A percentile compares a stretch with the other conserved stretches of the same genome.
Conservation (phyloP, 257 asterid genomes). For the Hygrophila difformis region DNA sequence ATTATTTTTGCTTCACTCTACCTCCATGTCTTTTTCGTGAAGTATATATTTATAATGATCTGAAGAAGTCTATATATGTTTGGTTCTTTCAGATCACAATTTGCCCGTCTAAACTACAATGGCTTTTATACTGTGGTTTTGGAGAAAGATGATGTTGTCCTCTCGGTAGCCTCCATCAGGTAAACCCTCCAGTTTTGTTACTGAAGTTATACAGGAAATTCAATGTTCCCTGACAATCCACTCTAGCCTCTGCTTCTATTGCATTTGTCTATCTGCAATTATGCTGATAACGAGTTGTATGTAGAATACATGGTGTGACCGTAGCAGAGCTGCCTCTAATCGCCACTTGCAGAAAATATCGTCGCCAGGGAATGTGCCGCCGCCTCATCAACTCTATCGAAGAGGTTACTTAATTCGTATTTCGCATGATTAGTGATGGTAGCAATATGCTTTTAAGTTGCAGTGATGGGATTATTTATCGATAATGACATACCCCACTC, state of each 20-base stretch:
- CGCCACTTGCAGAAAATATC: constrained; percentile 89
- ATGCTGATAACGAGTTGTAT: constrained; percentile 11
- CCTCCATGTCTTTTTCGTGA: constrained; percentile 3
- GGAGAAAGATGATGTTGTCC: constrained; percentile 77
- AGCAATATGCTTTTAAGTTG: no score
- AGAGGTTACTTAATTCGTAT: constrained; percentile 36
- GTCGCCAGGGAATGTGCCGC: constrained; percentile 97
- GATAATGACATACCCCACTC: no score
- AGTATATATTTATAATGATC: constrained; percentile 17
- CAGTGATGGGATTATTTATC: no score
- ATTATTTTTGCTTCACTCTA: constrained; percentile 3
- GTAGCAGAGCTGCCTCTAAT: constrained; percentile 96
- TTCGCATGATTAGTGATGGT: neutral
- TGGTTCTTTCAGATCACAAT: constrained; percentile 63
- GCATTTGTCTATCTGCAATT: neutral
- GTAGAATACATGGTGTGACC: constrained; percentile 79
- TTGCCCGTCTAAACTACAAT: constrained; percentile 72
- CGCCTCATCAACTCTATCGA: constrained; percentile 67
- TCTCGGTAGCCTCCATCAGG: constrained; percentile 94
- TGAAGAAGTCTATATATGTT: constrained; percentile 8
- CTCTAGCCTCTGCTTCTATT: no score
- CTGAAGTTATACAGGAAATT: neutral
- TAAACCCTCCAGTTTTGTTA: constrained; percentile 16
- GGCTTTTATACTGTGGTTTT: constrained; percentile 78
- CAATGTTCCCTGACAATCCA: neutral